These are phyloP conservation scores for Fraxinus angustifolia DNA, from an alignment of 305 asterid species.

Conservation along the genomic window DNA sequence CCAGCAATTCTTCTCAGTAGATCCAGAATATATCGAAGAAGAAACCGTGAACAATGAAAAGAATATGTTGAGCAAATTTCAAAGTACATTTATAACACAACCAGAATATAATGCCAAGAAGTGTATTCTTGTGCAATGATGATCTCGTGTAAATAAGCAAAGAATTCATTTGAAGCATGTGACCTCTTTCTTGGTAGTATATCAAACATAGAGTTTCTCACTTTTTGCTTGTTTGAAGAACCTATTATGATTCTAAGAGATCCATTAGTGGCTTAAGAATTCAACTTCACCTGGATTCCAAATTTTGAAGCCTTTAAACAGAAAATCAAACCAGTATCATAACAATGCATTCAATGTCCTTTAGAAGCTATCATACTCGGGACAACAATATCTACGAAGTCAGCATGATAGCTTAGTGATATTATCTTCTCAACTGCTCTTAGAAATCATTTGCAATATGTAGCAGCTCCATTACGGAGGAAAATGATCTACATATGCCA, in stretches of 20 bases:
- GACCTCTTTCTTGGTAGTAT: neutral
- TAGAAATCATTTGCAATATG: neutral
- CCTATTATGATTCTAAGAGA: slow-evolving; percentile 6
- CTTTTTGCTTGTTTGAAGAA: slow-evolving; percentile 9
- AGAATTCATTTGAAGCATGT: neutral
- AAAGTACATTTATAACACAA: neutral
- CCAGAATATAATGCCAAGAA: slow-evolving; percentile 3
- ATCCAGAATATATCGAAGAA: neutral
- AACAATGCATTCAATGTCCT: neutral
- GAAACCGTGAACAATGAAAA: slow-evolving; percentile 4
- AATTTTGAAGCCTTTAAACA: neutral
- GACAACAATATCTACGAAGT: neutral
- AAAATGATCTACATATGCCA: neutral
- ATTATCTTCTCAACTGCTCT: neutral
- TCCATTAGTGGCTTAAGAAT: neutral
- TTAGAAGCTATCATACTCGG: neutral
- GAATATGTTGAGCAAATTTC: slow-evolving; percentile 6
- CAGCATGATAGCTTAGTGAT: neutral
- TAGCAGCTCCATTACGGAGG: neutral
- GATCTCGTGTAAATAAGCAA: neutral
- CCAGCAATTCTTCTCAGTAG: neutral
- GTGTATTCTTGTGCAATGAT: neutral
- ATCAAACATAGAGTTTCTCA: neutral
- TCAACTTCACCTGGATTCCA: neutral
- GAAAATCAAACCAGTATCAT: neutral